Conservation (phyloP, 495 filamentous ascomycete species). For the Wilcoxina mikolae region DNA sequence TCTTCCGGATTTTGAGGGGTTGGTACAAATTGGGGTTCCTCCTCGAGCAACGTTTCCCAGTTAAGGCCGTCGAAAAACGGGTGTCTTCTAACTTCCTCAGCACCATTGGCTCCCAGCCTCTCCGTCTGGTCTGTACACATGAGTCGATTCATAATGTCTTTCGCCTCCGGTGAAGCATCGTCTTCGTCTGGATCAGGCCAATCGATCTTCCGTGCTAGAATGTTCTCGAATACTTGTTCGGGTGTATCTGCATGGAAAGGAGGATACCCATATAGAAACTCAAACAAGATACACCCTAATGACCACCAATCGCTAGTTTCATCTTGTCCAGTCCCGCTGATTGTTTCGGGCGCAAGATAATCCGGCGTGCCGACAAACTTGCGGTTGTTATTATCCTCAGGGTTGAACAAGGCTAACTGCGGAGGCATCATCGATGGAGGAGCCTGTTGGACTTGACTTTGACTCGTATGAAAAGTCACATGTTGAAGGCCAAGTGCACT, state of each 20-base stretch:
- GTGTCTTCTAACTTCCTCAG: constrained; percentile 77
- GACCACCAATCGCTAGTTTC: constrained; percentile 99
- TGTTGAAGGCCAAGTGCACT: constrained; percentile 28
- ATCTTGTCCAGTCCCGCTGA: constrained; percentile 86
- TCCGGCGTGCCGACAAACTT: constrained; percentile 95
- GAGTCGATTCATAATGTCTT: constrained; percentile 82
- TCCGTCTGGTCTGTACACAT: constrained; percentile 67
- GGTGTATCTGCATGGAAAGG: constrained; percentile 86
- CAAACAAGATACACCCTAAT: constrained; percentile 89
- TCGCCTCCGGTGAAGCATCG: constrained; percentile 63
- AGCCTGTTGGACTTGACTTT: constrained; percentile 33
- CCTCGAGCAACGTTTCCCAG: constrained; percentile 79
- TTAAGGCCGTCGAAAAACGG: constrained; percentile 78
- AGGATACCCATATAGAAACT: constrained; percentile 82
- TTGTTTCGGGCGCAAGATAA: constrained; percentile 93
- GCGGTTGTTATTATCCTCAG: constrained; percentile 78
- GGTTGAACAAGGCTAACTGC: constrained; percentile 90
- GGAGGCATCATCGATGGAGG: constrained; percentile 81
- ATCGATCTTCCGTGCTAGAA: constrained; percentile 69
- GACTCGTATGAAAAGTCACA: constrained; percentile 26
- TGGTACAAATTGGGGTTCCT: constrained; percentile 91
- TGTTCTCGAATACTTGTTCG: constrained; percentile 93
- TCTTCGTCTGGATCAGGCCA: constrained; percentile 67
- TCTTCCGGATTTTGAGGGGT: constrained; percentile 87
- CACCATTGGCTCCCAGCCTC: constrained; percentile 80